These are phyloP conservation scores for Petrea volubilis DNA, from an alignment of 257 asterid species.

Conservation along the genomic window DNA sequence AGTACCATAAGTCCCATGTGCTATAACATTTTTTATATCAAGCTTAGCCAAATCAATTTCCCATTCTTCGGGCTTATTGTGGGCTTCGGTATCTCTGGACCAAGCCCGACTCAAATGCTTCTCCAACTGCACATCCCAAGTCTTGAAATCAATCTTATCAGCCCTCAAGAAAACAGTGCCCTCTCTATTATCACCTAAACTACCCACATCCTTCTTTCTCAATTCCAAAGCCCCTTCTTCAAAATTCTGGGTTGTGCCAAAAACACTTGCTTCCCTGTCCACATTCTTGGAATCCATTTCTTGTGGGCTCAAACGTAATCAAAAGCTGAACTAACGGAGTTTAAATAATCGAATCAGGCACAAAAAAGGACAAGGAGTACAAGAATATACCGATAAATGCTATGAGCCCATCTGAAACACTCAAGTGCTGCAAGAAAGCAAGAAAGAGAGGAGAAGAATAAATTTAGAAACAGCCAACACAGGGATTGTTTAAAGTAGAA, in stretches of 20 bases:
- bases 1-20: slow-evolving; percentile 71
- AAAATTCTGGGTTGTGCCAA: slow-evolving; percentile 15
- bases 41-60: slow-evolving; percentile 53
- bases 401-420: slow-evolving; percentile 9
- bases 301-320: neutral
- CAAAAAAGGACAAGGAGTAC: neutral
- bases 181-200: slow-evolving; percentile 5
- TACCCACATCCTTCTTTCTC: slow-evolving; percentile 14
- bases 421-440: neutral
- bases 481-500: neutral
- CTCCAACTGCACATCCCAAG: slow-evolving; percentile 59
- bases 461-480: neutral
- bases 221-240: slow-evolving; percentile 24
- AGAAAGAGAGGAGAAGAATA: neutral
- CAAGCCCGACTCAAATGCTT: slow-evolving; percentile 57
- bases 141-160: slow-evolving; percentile 64
- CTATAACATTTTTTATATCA: slow-evolving; percentile 51
- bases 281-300: slow-evolving; percentile 33
- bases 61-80: slow-evolving; percentile 44
- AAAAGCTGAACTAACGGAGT: neutral
- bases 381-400: neutral
- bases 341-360: neutral
- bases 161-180: slow-evolving; percentile 47
- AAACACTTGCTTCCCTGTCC: neutral
- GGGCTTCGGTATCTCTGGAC: slow-evolving; percentile 32